These are phyloP conservation scores for Byssochlamys sp. DNA, from an alignment of 2,329 filamentous ascomycete genomes.

Conservation along the genomic window DNA sequence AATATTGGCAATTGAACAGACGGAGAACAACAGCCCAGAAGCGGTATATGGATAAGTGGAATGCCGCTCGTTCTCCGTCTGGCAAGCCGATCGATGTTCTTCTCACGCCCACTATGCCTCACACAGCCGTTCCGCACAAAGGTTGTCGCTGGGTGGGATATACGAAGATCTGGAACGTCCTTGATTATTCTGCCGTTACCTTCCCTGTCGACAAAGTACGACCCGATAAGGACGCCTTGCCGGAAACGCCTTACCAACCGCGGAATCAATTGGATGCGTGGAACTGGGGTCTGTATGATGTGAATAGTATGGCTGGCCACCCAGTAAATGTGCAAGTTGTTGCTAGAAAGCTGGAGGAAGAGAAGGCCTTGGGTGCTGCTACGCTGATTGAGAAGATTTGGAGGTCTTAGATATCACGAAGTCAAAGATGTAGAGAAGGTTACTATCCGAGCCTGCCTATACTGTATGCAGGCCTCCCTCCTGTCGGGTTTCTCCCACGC, in stretches of 20 bases:
- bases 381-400: slow-evolving; percentile 23
- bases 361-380: slow-evolving; percentile 43
- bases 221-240: slow-evolving; percentile 29
- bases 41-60: slow-evolving; percentile 52
- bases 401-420: neutral
- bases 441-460: too few species aligned
- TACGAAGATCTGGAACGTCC: slow-evolving; percentile 53
- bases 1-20: slow-evolving; percentile 60
- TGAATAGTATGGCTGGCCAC: slow-evolving; percentile 32
- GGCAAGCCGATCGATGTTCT: slow-evolving; percentile 47
- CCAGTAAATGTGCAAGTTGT: slow-evolving; percentile 48
- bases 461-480: too few species aligned
- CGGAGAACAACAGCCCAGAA: slow-evolving; percentile 47
- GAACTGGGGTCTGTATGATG: slow-evolving; percentile 43
- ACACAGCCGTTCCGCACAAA: slow-evolving; percentile 42
- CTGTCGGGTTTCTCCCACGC: too few species aligned
- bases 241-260: slow-evolving; percentile 20
- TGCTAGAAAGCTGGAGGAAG: slow-evolving; percentile 45
- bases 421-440: neutral
- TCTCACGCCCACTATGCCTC: slow-evolving; percentile 52
- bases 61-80: slow-evolving; percentile 34
- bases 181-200: slow-evolving; percentile 52
- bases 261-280: slow-evolving; percentile 44
- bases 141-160: slow-evolving; percentile 45
- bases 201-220: slow-evolving; percentile 45